A percentile compares a stretch with the other conserved stretches of the same genome.
Conservation (phyloP, 1,284 basidiomycete genomes). For the Pseudozyma hubeiensis region DNA sequence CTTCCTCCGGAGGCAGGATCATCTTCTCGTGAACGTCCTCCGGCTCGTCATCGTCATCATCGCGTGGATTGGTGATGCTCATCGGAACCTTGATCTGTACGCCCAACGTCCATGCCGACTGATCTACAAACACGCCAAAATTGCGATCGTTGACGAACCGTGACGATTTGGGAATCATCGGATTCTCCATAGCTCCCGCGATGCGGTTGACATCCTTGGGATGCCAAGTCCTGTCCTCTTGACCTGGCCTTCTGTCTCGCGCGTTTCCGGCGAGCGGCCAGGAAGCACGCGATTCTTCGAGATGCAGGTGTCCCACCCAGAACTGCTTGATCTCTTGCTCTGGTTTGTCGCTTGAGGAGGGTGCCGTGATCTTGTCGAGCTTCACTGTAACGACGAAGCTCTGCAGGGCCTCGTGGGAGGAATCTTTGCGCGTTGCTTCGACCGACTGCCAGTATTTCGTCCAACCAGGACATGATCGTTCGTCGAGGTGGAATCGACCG, state of each 20-base stretch:
- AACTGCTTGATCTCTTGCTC: conserved; percentile 25
- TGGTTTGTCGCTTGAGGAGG: neutral
- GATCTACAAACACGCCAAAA: conserved; percentile 45
- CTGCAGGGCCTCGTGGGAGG: conserved; percentile 23
- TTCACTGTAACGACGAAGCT: conserved; percentile 40
- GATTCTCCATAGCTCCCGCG: conserved; percentile 56
- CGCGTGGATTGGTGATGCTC: conserved; percentile 43
- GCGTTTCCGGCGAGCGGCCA: conserved; percentile 58
- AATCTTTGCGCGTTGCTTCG: conserved; percentile 12
- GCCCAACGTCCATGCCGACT: conserved; percentile 46
- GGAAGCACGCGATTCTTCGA: conserved; percentile 35
- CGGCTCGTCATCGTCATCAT: conserved; percentile 20
- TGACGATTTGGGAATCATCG: conserved; percentile 44
- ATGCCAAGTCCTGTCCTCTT: conserved; percentile 45
- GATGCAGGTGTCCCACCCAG: conserved; percentile 55
- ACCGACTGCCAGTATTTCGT: conserved; percentile 27
- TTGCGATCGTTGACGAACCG: conserved; percentile 32
- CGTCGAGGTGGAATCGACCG: conserved; percentile 37
- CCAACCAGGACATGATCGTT: conserved; percentile 45
- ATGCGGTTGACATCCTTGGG: conserved; percentile 48
- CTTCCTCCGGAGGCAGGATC: conserved; percentile 39
- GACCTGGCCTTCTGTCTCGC: conserved; percentile 24
- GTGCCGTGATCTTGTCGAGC: conserved; percentile 8
- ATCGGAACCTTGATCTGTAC: conserved; percentile 46
- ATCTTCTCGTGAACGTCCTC: conserved; percentile 9